These are phyloP conservation scores for Neurospora cerealis DNA, from an alignment of 495 filamentous ascomycete genomes.

Conservation along the genomic window DNA sequence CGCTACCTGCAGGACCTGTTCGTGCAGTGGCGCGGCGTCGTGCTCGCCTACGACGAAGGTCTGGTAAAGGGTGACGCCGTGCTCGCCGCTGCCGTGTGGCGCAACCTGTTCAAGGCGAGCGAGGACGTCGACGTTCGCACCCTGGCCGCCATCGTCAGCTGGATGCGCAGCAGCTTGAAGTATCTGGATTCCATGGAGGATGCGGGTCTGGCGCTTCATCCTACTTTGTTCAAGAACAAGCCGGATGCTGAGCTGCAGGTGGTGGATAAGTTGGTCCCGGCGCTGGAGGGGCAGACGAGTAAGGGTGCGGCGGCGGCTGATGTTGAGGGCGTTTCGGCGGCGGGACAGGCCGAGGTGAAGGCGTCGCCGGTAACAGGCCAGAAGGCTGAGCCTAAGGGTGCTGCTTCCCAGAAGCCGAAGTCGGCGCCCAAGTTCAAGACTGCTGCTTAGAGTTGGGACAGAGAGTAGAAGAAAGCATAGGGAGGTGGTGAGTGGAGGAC, in stretches of 20 bases:
- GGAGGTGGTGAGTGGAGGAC: background rate
- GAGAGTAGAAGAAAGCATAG: background rate
- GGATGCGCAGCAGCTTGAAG: constrained; percentile 59
- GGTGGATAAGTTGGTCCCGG: constrained; percentile 25
- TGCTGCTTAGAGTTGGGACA: background rate
- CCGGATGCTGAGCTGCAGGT: constrained; percentile 28
- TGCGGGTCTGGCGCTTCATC: constrained; percentile 29
- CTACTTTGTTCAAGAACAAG: constrained; percentile 30
- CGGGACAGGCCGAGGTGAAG: background rate
- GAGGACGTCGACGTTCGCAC: constrained; percentile 59
- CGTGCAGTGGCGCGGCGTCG: constrained; percentile 77
- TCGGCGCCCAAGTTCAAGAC: background rate
- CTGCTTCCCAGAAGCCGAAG: background rate
- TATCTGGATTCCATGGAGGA: constrained; percentile 56
- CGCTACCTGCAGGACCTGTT: constrained; percentile 88
- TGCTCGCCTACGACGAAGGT: constrained; percentile 82
- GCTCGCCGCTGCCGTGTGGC: constrained; percentile 80
- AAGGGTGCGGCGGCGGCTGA: background rate
- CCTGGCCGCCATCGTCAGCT: constrained; percentile 66
- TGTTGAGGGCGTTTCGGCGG: background rate
- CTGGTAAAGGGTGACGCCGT: constrained; percentile 75
- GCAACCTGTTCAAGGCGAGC: constrained; percentile 76
- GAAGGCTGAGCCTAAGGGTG: background rate
- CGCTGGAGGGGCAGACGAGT: constrained; percentile 13
- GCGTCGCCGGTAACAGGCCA: background rate